Percentiles rank a stretch among this genome's conserved stretches.
phyloP scores from a whole-genome alignment of 805 yeast species.

The Metschnikowia matae region DNA sequence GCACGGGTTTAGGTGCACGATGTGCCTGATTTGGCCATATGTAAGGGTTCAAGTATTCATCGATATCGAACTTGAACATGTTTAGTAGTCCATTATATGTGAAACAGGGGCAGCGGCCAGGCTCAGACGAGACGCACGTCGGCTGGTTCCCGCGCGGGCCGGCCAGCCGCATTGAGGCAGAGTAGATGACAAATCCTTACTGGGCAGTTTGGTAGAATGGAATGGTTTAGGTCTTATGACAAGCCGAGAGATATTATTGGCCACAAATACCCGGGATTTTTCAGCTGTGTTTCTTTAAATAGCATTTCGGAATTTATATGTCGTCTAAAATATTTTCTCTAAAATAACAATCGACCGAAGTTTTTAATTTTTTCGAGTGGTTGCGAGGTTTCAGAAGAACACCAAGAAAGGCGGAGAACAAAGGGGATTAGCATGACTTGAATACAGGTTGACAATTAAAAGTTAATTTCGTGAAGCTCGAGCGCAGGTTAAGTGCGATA shows the following conservation, averaged over 20 bases:
- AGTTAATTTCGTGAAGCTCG: not conserved
- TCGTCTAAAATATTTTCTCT: not conserved
- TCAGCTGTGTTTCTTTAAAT: not conserved
- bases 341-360: not conserved
- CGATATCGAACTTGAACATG: conserved; percentile 37
- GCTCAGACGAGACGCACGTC: not conserved
- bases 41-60: conserved; percentile 25
- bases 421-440: not conserved
- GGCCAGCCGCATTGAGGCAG: not conserved
- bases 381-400: not conserved
- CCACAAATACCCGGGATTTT: no score
- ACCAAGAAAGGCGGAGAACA: not conserved
- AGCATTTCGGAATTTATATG: not conserved
- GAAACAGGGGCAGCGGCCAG: not conserved
- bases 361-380: not conserved
- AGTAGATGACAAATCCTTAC: not conserved
- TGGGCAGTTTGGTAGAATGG: not conserved
- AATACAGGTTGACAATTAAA: not conserved
- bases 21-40: conserved; percentile 27
- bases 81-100: not conserved
- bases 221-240: not conserved
- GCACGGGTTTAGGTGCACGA: conserved; percentile 31
- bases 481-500: not conserved
- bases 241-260: no score
- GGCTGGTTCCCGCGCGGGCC: not conserved